These are phyloP conservation scores for Neopestalotiopsis sp. DNA, from an alignment of 2,329 filamentous ascomycete species.

Conservation along the genomic window DNA sequence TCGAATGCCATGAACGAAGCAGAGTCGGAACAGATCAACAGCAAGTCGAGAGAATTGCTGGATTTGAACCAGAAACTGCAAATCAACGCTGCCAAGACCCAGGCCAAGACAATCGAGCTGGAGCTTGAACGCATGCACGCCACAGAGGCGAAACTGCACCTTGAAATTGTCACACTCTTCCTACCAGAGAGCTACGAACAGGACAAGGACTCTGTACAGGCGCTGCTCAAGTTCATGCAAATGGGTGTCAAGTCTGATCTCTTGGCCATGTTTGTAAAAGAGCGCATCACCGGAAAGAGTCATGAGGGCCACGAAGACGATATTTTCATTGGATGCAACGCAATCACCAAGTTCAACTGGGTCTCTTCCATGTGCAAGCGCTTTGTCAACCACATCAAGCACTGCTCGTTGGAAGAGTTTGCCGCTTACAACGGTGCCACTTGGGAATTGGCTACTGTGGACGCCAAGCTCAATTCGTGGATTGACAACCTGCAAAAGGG, in stretches of 20 bases:
- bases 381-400: conserved; percentile 80
- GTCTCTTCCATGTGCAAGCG: conserved; percentile 83
- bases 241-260: conserved; percentile 87
- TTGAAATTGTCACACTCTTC: conserved; percentile 88
- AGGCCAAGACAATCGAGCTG: conserved; percentile 92
- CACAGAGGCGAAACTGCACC: conserved; percentile 85
- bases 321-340: conserved; percentile 78
- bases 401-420: conserved; percentile 81
- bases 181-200: conserved; percentile 81
- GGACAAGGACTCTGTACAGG: conserved; percentile 85
- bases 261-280: conserved; percentile 78
- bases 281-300: conserved; percentile 72
- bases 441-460: conserved; percentile 89
- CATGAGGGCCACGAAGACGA: conserved; percentile 77
- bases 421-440: conserved; percentile 77
- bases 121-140: conserved; percentile 87
- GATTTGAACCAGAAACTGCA: conserved; percentile 96
- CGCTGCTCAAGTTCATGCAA: conserved; percentile 85
- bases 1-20: conserved; percentile 92
- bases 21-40: conserved; percentile 88
- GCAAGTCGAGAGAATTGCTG: conserved; percentile 90
- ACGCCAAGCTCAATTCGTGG: conserved; percentile 86
- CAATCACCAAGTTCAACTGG: conserved; percentile 84
- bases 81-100: conserved; percentile 85
- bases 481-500: conserved; percentile 84